phyloP scores from a whole-genome alignment of 2,329 filamentous ascomycete genomes.

The Fusarium floridanum region DNA sequence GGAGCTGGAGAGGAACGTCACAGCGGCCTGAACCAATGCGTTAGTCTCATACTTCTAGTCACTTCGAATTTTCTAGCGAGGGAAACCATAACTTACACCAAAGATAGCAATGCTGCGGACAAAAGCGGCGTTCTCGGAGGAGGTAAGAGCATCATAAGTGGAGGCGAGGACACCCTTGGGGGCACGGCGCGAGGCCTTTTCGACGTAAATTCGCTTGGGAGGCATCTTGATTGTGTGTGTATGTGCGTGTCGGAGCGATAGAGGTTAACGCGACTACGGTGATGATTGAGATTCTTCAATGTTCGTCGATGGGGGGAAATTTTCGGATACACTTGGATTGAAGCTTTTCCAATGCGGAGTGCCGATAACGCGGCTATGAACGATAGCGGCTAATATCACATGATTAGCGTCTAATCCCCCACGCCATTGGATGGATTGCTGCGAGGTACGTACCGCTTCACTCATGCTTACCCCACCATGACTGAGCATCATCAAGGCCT shows the following conservation, averaged over 20 bases:
- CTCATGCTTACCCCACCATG: constrained; percentile 32
- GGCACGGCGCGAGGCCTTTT: constrained; percentile 58
- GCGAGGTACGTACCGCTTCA: not conserved
- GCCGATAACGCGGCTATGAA: constrained; percentile 21
- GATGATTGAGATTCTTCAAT: constrained; percentile 14
- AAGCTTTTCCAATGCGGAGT: constrained; percentile 25
- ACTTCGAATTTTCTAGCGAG: not conserved
- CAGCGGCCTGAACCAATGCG: constrained; percentile 64
- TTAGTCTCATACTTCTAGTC: constrained; percentile 14
- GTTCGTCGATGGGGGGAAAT: constrained; percentile 39
- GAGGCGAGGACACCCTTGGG: constrained; percentile 67
- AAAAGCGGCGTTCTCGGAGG: constrained; percentile 76
- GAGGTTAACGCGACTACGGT: not conserved
- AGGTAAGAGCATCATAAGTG: constrained; percentile 73
- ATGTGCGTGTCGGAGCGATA: not conserved
- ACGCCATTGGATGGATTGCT: not conserved
- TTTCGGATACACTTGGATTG: constrained; percentile 37
- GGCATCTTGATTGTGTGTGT: constrained; percentile 64
- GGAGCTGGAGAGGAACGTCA: constrained; percentile 76
- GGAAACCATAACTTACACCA: constrained; percentile 65
- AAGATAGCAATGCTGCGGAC: constrained; percentile 77
- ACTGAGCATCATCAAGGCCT: constrained; percentile 30
- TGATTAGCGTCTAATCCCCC: constrained; percentile 29
- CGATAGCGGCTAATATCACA: constrained; percentile 42
- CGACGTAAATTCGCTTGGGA: constrained; percentile 70